Evolutionary conservation across 108 stramenopile species (phyloP).

Genomic region (Bacterosira constricta): DNA sequence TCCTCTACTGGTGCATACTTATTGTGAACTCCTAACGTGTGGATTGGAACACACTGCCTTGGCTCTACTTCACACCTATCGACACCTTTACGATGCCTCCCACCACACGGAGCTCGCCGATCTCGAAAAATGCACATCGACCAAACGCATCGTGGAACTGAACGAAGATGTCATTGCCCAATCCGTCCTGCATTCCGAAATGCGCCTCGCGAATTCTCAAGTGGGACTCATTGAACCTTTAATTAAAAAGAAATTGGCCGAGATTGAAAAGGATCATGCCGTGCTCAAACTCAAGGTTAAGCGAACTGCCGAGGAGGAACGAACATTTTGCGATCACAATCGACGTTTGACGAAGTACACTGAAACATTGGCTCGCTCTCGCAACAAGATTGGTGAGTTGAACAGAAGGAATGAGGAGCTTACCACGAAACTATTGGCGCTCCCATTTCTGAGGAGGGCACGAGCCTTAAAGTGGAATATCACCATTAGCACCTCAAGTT

Average conservation of each 20-base stretch:
- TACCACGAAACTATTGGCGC: conserved; percentile 58
- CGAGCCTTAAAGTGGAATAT: conserved; percentile 85
- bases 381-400: conserved; percentile 63
- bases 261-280: conserved; percentile 12
- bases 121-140: conserved; percentile 65
- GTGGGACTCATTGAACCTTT: too few relatives aligned
- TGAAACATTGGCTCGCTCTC: conserved; percentile 31
- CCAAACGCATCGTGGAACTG: conserved; percentile 69
- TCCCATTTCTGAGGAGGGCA: conserved; percentile 82
- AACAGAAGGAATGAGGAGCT: conserved; percentile 44
- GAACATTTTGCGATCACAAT: conserved; percentile 5
- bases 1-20: conserved; percentile 85
- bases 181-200: conserved; percentile 18
- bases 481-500: conserved; percentile 67
- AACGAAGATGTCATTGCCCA: conserved; percentile 40
- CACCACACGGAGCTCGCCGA: conserved; percentile 68
- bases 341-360: conserved; percentile 13
- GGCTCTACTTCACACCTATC: conserved; percentile 72
- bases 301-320: conserved; percentile 23
- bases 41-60: conserved; percentile 80
- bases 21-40: conserved; percentile 83
- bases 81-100: conserved; percentile 73
- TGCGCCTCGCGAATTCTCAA: conserved; percentile 20
- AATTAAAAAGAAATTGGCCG: conserved; percentile 17
- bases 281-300: conserved; percentile 21